Conservation (phyloP, 2,329 filamentous ascomycete genomes). For the Trichoderma citrinoviride region DNA sequence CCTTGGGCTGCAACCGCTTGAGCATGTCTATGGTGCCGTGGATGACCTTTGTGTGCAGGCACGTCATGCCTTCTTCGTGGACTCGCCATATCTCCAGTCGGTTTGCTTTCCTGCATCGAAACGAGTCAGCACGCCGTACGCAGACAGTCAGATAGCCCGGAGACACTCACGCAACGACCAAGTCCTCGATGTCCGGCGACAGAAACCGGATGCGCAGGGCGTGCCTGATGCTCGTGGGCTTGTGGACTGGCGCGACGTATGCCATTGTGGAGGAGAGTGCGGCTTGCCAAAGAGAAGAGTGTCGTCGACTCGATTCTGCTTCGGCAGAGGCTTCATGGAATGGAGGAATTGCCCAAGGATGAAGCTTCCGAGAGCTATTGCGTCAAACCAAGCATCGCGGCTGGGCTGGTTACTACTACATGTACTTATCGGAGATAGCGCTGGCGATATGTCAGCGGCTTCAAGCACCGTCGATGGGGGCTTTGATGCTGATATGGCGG, state of each 20-base stretch:
- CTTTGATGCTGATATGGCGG: constrained; percentile 24
- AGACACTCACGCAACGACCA: constrained; percentile 76
- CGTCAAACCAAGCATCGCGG: not conserved
- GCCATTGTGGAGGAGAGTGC: constrained; percentile 60
- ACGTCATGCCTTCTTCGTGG: constrained; percentile 59
- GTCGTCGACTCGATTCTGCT: constrained; percentile 18
- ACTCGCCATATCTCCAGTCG: constrained; percentile 80
- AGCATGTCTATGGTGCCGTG: constrained; percentile 88
- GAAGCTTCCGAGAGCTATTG: constrained; percentile 9
- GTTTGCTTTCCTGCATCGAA: constrained; percentile 68
- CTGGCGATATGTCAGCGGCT: constrained; percentile 27
- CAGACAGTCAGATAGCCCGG: not conserved
- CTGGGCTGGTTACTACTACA: not conserved
- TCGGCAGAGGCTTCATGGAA: constrained; percentile 30
- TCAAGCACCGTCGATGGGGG: constrained; percentile 11
- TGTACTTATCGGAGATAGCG: constrained; percentile 16
- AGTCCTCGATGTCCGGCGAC: constrained; percentile 69
- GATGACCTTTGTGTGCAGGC: constrained; percentile 67
- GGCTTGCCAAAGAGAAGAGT: not conserved
- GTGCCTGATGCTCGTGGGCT: constrained; percentile 86
- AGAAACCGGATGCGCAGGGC: constrained; percentile 79
- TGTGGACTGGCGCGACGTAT: constrained; percentile 90
- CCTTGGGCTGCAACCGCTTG: constrained; percentile 71
- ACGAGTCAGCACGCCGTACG: not conserved
- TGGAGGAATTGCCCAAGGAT: not conserved